Evolutionary conservation across 345 rosid species (phyloP), one percentile per base, ranked within the genome.

Genomic region (Eutrema heterophyllum): DNA sequence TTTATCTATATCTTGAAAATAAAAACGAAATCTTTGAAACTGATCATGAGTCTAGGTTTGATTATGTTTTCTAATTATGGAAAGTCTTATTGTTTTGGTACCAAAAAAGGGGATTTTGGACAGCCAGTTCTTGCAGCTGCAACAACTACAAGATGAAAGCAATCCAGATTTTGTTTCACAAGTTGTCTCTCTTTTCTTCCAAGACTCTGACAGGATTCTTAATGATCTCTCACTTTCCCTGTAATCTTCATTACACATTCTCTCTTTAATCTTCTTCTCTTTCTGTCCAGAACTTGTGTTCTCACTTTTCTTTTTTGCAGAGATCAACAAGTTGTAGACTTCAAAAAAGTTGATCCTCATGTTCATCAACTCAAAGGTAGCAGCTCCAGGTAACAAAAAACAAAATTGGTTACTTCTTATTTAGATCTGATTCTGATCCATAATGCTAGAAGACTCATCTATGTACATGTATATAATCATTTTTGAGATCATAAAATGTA

Each of bases 301-400:
- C 30, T 9, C 24, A 57, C 4, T 64, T 49, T 45, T 24, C 65
- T 4, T 69, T 76, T 30, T 50, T 53, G 3, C 53, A 94, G 98
- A 55, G 92, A 83, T 60, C 93, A 89, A 78, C 93, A 75, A 79
- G 81, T 61, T 77, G 84, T 89, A 44, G 96, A 94, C 83, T 89
- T 94, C 87, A 91, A 83, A 79, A 87, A 74, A 74, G 89, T 91
- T 65, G 97, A 94, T 80, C 85, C 93, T 1, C 85, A 87, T 88
- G 97, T 89, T 54, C 98, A 94, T 82, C 98, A 94, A 79, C 83
- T 89, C 74, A 94, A 94, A 83, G 98, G 98, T 71, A 94, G 98
- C 82, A 94, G 98, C 71, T 87, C 98, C 62, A 94, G 98, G 97
- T 94, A 82, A 59, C 9, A 68, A 40, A 27, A 38, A 29, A 16